Evolutionary conservation across 1,139 yeast genomes (phyloP).

Genomic region (Blastobotrys niveus): DNA sequence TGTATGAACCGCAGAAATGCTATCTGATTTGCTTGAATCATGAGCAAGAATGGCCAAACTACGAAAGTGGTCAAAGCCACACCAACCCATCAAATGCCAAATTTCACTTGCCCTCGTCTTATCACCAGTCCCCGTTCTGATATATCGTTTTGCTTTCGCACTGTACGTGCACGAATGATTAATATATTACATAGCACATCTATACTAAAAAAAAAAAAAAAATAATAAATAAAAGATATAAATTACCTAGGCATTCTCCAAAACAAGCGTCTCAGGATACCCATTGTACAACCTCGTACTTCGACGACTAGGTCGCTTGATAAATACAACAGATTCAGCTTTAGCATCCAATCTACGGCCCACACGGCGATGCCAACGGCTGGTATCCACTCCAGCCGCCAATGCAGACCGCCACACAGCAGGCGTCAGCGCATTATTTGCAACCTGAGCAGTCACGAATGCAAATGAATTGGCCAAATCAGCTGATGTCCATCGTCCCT

Average conservation of each 20-base stretch:
- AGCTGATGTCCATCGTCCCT: slow-evolving; percentile 6
- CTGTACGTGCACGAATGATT: no score
- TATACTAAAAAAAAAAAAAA: not conserved
- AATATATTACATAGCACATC: not conserved
- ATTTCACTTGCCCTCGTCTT: no score
- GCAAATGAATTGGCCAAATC: slow-evolving; percentile 4
- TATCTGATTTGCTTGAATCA: no score
- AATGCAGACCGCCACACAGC: slow-evolving; percentile 3
- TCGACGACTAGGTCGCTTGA: no score
- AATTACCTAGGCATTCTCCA: not conserved
- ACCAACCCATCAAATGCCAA: no score
- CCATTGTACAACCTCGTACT: not conserved
- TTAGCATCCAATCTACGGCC: not conserved
- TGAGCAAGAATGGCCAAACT: no score
- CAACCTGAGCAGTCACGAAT: slow-evolving; percentile 3
- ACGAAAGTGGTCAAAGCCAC: no score
- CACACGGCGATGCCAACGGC: not conserved
- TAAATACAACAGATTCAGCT: no score
- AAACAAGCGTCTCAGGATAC: no score
- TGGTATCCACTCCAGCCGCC: not conserved
- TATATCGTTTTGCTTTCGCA: no score
- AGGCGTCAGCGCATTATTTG: slow-evolving; percentile 2
- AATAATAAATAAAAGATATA: slow-evolving; percentile 2
- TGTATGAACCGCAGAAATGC: no score
- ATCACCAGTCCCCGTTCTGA: no score